Base-by-base conservation (phyloP, 257 asterid genomes). In the Nicotiana sylvestris region DNA sequence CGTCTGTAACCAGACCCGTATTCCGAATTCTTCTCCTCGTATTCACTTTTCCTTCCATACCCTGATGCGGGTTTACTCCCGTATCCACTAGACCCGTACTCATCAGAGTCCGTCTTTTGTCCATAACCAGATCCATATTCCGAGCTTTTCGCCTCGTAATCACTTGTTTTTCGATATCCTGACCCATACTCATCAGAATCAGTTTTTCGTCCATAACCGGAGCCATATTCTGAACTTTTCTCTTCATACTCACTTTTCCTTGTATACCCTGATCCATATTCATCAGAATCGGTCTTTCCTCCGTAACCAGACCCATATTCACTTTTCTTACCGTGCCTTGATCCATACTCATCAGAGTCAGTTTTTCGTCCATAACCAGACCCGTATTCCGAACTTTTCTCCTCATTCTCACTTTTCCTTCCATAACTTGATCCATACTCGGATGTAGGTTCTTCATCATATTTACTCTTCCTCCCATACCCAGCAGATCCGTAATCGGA, bases 401-500 rank as follows among this genome's bases (percentile, higher is more conserved):
- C 33, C 60, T 84, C 89, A 12, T 80, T 66, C 4, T 81, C 93
- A 9, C 43, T 77, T 55, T 72, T 83, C 81, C 89, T 74, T 2
- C 83, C 90, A 49, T 86, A 86, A 16, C 86, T 89, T 64, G 90
- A 83, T 30, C 85, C 90, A 37, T 77, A 88, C 29, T 51, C 83
- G 8, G 82, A 77, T 9, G 51, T 57, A 7, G 86, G 86, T 39
- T 74, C n/a, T 30, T 56, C 9, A 16, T 86, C 82, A 51, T 30
- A 80, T 62, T 66, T 88, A 17, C 64, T 66, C 69, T 25, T 76
- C 65, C 87, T 39, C 21, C 84, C 85, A 67, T 86, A 72, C 2
- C 82, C 90, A 0, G 83, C 88, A 0, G 83, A 84, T 6, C 82
- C 66, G 3, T 79, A 49, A 11, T 76, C 90, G 18, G 82, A 61